Percentiles rank a stretch among this genome's conserved stretches.
Evolutionary conservation across 139 green algal species (phyloP).

Genomic region (Chlamydomonas schloesseri): DNA sequence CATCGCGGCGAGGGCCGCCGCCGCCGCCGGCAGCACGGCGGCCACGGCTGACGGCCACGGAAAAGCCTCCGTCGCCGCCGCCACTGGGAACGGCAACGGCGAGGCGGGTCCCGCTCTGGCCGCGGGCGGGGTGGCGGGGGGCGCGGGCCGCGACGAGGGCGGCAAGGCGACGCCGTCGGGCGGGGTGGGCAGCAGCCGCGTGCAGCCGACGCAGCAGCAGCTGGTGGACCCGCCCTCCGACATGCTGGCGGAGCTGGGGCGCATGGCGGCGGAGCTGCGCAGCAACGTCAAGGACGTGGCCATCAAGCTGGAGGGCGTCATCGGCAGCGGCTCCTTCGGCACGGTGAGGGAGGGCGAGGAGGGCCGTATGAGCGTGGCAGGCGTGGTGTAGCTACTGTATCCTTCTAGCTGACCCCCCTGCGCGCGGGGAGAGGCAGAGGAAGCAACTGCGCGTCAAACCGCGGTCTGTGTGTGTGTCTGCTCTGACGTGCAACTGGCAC

Average conservation of each 20-base stretch:
- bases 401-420: too few species aligned
- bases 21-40: too few species aligned
- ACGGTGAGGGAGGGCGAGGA: constrained; percentile 32
- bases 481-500: too few species aligned
- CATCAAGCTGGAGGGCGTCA: constrained; percentile 9
- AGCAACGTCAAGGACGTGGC: constrained; percentile 10
- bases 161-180: not conserved
- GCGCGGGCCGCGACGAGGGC: not conserved
- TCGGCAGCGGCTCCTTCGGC: constrained; percentile 20
- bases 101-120: not conserved
- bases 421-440: too few species aligned
- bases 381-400: too few species aligned
- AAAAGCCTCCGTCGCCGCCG: too few species aligned
- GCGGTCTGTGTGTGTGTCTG: too few species aligned
- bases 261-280: constrained; percentile 1
- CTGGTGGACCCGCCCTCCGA: not conserved
- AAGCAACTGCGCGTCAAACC: too few species aligned
- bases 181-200: not conserved
- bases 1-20: too few species aligned
- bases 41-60: too few species aligned
- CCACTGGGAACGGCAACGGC: too few species aligned
- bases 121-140: not conserved
- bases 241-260: constrained; percentile 16
- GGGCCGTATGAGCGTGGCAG: too few species aligned
- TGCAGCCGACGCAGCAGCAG: not conserved